Percentiles rank a stretch among this genome's conserved stretches.
These are phyloP conservation scores for Acarospora socialis DNA, from an alignment of 2,329 filamentous ascomycete genomes.

Conservation along the genomic window DNA sequence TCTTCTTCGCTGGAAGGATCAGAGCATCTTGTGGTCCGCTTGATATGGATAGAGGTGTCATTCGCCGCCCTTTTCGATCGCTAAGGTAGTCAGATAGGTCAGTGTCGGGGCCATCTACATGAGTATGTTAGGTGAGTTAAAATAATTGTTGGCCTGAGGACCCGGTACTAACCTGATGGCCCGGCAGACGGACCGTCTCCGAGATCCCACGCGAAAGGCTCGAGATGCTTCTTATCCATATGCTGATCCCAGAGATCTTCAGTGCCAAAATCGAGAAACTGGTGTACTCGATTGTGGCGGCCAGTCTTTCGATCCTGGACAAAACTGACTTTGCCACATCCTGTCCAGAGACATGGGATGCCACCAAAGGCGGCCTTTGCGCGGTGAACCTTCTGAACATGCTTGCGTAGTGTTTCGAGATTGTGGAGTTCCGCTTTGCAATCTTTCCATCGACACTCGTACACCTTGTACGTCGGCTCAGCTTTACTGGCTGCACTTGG, in stretches of 20 bases:
- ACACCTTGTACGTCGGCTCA: constrained; percentile 27
- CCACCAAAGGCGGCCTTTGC: constrained; percentile 3
- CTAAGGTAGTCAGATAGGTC: constrained; percentile 33
- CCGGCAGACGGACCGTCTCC: constrained; percentile 45
- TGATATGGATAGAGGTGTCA: constrained; percentile 27
- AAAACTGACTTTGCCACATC: constrained; percentile 15
- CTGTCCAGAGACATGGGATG: constrained; percentile 21
- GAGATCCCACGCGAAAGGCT: constrained; percentile 38
- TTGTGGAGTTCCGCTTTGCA: constrained; percentile 49
- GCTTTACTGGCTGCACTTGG: constrained; percentile 9
- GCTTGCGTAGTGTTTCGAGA: constrained; percentile 42
- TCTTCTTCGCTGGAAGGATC: constrained; percentile 23
- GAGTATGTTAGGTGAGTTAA: constrained; percentile 12
- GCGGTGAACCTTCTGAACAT: constrained; percentile 42
- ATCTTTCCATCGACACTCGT: constrained; percentile 42
- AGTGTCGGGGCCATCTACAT: constrained; percentile 16
- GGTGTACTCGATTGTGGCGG: constrained; percentile 1
- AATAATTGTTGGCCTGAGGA: constrained; percentile 8
- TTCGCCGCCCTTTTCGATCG: constrained; percentile 31
- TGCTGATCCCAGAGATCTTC: constrained; percentile 35
- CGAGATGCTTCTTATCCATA: constrained; percentile 38
- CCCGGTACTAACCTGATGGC: constrained; percentile 37
- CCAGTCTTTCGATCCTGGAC: neutral
- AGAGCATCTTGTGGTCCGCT: constrained; percentile 19
- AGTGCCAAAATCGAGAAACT: constrained; percentile 21